Evolutionary conservation across 2,329 filamentous ascomycete species (phyloP), one percentile per base, ranked within the genome.

Genomic region (Neopestalotiopsis rosae): DNA sequence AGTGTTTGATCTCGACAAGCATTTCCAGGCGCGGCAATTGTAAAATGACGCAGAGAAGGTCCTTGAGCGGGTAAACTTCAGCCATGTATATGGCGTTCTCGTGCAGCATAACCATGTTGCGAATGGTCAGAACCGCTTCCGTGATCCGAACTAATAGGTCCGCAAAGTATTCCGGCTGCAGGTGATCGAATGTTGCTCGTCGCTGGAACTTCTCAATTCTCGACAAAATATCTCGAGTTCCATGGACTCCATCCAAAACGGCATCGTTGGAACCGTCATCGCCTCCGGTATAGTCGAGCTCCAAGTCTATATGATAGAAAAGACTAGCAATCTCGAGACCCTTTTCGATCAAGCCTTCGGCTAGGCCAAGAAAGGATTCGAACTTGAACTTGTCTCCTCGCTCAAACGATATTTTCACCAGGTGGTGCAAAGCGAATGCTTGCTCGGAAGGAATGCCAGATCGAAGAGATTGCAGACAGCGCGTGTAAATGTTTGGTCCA

Each of bases 301-400:
- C 88, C 94, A 94, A 98, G 68, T 91, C 87, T 28, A 97, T 87
- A 66, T 96, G 87, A 77, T 94, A 96, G 80, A 95, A 97, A 13
- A 97, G 82, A 61, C 86, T 87, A 68, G 92, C 92, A 56, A 97
- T 87, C 71, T 95, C 90, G 64, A 98, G 84, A 1, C 92, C 91
- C 77, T 97, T 97, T 70, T 94, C 92, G 67, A 97, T 90, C 10
- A 99, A 86, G 3, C 93, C 93, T 79, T 98, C 96, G 0, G 94
- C 94, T 34, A 99, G 86, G 10, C 94, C 91, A 1, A 93, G 92
- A 74, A 98, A 98, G 5, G 94, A 93, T 74, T 97, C 94, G 73
- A 98, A 98, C 70, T 94, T 92, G 81, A 97, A 98, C 80, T 97
- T 97, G 78, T 98, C 96, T 61, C 95, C 95, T 58, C 95, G 89